phyloP scores from a whole-genome alignment of 176 grass and related monocot genomes.

The Ensete ventricosum region DNA sequence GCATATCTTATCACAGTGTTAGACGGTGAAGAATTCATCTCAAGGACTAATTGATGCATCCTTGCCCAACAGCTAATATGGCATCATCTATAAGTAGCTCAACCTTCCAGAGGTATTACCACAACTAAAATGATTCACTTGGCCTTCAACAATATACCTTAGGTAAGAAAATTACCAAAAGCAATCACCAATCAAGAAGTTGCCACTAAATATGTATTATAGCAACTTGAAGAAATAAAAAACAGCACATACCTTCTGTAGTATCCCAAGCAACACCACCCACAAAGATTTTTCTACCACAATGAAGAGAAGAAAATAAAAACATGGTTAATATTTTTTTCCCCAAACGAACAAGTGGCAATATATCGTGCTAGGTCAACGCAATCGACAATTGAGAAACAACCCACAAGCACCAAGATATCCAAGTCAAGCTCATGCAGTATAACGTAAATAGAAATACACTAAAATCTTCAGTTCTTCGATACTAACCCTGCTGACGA shows the following conservation, averaged over 20 bases:
- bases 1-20: background rate
- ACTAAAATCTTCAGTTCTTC: slow-evolving; percentile 2
- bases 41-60: background rate
- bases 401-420: background rate
- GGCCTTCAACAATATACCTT: background rate
- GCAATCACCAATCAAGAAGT: background rate
- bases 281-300: slow-evolving; percentile 93
- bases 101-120: background rate
- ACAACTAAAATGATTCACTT: background rate
- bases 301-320: slow-evolving; percentile 15
- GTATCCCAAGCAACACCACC: slow-evolving; percentile 99
- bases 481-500: slow-evolving; percentile 61
- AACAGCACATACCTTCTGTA: slow-evolving; percentile 46
- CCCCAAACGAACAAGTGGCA: background rate
- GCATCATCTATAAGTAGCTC: background rate
- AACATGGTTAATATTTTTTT: background rate
- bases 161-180: background rate
- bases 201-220: background rate
- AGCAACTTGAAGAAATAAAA: background rate
- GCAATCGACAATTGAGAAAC: too few relatives aligned
- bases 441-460: background rate
- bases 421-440: background rate
- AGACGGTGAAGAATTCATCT: background rate
- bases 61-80: background rate
- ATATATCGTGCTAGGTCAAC: background rate